phyloP scores from a whole-genome alignment of 306 rosid species.

The Hippophae rhamnoides region DNA sequence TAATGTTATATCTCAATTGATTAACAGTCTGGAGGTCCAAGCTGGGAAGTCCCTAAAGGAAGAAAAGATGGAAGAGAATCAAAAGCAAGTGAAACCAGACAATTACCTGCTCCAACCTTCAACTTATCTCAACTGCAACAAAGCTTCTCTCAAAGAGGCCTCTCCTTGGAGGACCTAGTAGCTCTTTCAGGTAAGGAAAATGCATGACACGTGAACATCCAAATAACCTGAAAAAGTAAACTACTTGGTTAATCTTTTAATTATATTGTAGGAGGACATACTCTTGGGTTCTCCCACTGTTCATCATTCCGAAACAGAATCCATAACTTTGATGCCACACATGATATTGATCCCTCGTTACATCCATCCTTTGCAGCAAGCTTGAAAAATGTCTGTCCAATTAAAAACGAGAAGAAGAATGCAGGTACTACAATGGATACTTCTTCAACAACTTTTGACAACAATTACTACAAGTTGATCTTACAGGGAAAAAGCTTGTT shows the following conservation, averaged over 20 bases:
- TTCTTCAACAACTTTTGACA: slow-evolving; percentile 36
- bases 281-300: slow-evolving; percentile 85
- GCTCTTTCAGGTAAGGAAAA: slow-evolving; percentile 41
- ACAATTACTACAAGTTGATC: slow-evolving; percentile 31
- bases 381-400: slow-evolving; percentile 27
- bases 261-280: slow-evolving; percentile 62
- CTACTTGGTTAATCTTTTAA: no score
- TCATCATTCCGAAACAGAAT: slow-evolving; percentile 48
- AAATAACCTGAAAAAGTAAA: no score
- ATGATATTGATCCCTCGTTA: slow-evolving; percentile 51
- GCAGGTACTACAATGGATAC: slow-evolving; percentile 37
- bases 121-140: slow-evolving; percentile 47
- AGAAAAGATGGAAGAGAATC: slow-evolving; percentile 68
- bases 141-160: slow-evolving; percentile 41
- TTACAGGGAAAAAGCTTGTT: slow-evolving; percentile 33
- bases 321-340: slow-evolving; percentile 48
- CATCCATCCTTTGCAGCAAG: slow-evolving; percentile 35
- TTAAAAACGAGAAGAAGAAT: slow-evolving; percentile 23
- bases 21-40: slow-evolving; percentile 81
- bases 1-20: slow-evolving; percentile 5
- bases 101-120: slow-evolving; percentile 69
- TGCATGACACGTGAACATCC: no score
- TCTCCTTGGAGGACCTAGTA: slow-evolving; percentile 41
- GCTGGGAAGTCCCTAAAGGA: slow-evolving; percentile 60
- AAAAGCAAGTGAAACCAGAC: slow-evolving; percentile 58